Evolutionary conservation across 805 yeast genomes (phyloP).

Genomic region (Suhomyces kilbournensis): DNA sequence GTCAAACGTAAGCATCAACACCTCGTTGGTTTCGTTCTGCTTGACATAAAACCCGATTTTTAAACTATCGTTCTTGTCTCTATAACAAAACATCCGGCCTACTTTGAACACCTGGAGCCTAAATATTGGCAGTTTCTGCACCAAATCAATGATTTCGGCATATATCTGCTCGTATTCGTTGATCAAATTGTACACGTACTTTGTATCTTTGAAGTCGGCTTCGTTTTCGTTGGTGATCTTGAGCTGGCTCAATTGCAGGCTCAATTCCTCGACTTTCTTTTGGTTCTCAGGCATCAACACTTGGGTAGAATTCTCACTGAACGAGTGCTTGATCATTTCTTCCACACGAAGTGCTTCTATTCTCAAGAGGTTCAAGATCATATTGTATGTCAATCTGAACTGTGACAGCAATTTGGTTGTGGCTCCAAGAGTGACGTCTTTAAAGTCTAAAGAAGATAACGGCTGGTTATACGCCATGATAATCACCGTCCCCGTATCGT

Average conservation of each 20-base stretch:
- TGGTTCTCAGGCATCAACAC: constrained; percentile 84
- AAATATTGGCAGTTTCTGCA: constrained; percentile 47
- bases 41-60: constrained; percentile 56
- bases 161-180: constrained; percentile 45
- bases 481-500: constrained; percentile 90
- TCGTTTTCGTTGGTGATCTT: constrained; percentile 35
- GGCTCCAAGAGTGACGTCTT: constrained; percentile 79
- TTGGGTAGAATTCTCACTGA: constrained; percentile 87
- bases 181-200: constrained; percentile 43
- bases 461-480: constrained; percentile 81
- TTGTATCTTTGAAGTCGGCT: constrained; percentile 41
- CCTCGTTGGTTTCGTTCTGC: constrained; percentile 28
- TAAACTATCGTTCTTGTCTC: constrained; percentile 42
- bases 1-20: constrained; percentile 45
- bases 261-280: constrained; percentile 53
- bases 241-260: constrained; percentile 41
- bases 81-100: constrained; percentile 60
- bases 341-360: constrained; percentile 96
- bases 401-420: constrained; percentile 91
- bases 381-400: constrained; percentile 90
- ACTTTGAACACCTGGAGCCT: constrained; percentile 43
- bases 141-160: constrained; percentile 44
- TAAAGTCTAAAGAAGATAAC: constrained; percentile 53
- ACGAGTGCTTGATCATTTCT: constrained; percentile 95
- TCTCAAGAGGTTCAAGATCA: constrained; percentile 87